These are phyloP conservation scores for Aspergillus biplanus DNA, from an alignment of 495 filamentous ascomycete species.

Conservation along the genomic window DNA sequence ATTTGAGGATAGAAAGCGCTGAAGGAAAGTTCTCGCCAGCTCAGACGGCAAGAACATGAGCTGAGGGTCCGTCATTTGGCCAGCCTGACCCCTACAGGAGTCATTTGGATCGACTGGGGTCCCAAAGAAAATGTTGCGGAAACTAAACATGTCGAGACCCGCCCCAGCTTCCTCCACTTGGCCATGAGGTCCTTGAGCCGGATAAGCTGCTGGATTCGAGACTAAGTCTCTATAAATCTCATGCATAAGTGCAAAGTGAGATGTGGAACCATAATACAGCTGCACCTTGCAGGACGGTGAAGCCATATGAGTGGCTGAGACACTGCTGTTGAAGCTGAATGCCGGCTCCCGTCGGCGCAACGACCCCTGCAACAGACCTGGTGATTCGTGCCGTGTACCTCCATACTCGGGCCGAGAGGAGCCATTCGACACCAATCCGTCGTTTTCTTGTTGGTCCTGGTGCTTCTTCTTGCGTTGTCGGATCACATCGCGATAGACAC, in stretches of 20 bases:
- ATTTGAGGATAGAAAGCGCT: conserved; percentile 37
- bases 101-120: conserved; percentile 39
- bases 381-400: conserved; percentile 19
- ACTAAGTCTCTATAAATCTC: conserved; percentile 47
- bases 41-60: conserved; percentile 44
- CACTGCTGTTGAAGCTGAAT: conserved; percentile 43
- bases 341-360: conserved; percentile 27
- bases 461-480: conserved; percentile 45
- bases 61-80: conserved; percentile 24
- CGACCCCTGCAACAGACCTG: conserved; percentile 20
- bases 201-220: conserved; percentile 30
- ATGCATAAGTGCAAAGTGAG: conserved; percentile 51
- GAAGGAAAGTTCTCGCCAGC: conserved; percentile 39
- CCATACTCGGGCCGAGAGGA: conserved; percentile 22
- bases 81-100: conserved; percentile 9
- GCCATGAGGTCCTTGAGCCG: conserved; percentile 28
- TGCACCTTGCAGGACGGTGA: conserved; percentile 49
- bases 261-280: conserved; percentile 51
- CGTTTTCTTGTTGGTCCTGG: conserved; percentile 19
- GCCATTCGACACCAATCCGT: conserved; percentile 5
- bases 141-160: conserved; percentile 49
- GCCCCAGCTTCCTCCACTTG: conserved; percentile 49
- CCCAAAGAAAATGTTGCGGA: conserved; percentile 51
- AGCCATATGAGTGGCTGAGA: conserved; percentile 50
- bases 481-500: conserved; percentile 45